Conservation (phyloP, 495 filamentous ascomycete species). For the Talaromyces liani region DNA sequence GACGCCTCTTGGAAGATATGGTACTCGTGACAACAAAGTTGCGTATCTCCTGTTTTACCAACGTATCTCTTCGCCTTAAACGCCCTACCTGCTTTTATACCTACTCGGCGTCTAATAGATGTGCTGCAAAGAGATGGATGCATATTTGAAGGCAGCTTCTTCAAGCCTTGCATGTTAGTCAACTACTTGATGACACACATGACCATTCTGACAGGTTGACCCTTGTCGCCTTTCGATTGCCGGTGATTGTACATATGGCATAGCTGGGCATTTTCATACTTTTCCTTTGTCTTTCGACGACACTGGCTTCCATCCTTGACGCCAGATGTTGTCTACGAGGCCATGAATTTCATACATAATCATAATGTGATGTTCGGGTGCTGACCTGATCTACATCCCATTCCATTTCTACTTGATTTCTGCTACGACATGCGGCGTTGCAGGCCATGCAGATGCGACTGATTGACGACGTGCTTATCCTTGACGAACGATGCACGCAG, state of each 20-base stretch:
- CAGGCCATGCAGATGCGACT: not conserved
- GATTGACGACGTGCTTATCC: not conserved
- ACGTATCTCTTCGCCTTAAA: slow-evolving; percentile 38
- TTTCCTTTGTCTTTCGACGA: slow-evolving; percentile 5
- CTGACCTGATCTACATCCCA: not conserved
- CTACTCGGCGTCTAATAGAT: not conserved
- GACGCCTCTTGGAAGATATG: slow-evolving; percentile 56
- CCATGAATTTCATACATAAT: slow-evolving; percentile 9
- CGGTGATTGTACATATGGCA: slow-evolving; percentile 7
- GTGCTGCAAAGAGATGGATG: not conserved
- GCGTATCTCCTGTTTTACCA: slow-evolving; percentile 96
- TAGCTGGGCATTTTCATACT: not conserved
- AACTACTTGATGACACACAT: not conserved
- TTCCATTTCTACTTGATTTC: not conserved
- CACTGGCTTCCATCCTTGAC: not conserved
- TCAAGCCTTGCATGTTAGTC: not conserved
- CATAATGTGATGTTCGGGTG: not conserved
- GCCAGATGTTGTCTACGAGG: slow-evolving; percentile 8
- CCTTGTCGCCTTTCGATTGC: not conserved
- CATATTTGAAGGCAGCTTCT: not conserved
- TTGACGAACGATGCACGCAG: not conserved
- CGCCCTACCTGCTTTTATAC: not conserved
- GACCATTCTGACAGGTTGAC: not conserved
- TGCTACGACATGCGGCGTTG: not conserved
- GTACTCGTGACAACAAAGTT: slow-evolving; percentile 85